These are phyloP conservation scores for Schwanniomyces occidentalis DNA, from an alignment of 805 yeast genomes.

Conservation along the genomic window DNA sequence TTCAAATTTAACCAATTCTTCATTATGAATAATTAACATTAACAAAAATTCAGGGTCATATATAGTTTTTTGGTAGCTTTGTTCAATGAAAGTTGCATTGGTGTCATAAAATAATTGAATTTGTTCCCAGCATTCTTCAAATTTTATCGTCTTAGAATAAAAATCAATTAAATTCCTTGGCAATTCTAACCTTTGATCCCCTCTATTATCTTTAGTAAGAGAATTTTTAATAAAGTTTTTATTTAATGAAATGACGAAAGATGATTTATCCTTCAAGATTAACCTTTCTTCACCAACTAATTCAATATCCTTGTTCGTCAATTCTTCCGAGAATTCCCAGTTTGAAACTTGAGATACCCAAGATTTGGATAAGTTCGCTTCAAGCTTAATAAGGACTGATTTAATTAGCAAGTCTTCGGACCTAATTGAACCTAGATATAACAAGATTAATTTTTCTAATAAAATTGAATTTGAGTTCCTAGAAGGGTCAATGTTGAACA, in stretches of 20 bases:
- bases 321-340: constrained; percentile 63
- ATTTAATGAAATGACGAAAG: constrained; percentile 52
- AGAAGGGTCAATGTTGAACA: constrained; percentile 50
- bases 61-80: constrained; percentile 25
- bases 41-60: constrained; percentile 77
- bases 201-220: constrained; percentile 21
- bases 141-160: background rate
- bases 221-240: constrained; percentile 52
- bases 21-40: constrained; percentile 60
- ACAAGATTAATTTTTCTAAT: constrained; percentile 45
- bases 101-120: constrained; percentile 24
- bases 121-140: constrained; percentile 21
- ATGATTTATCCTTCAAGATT: constrained; percentile 46
- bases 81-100: constrained; percentile 15
- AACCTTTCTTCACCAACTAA: constrained; percentile 49
- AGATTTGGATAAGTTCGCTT: constrained; percentile 49
- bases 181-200: background rate
- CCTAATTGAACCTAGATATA: constrained; percentile 64
- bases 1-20: constrained; percentile 51
- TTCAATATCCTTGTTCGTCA: constrained; percentile 43
- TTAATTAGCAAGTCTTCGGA: constrained; percentile 65
- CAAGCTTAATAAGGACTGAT: constrained; percentile 55
- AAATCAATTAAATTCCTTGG: constrained; percentile 8
- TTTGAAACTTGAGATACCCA: constrained; percentile 65
- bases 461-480: constrained; percentile 48